Percentiles rank a stretch among this genome's conserved stretches.
Conservation (phyloP, 1,284 basidiomycete species). For the Ustilago vetiveriae region DNA sequence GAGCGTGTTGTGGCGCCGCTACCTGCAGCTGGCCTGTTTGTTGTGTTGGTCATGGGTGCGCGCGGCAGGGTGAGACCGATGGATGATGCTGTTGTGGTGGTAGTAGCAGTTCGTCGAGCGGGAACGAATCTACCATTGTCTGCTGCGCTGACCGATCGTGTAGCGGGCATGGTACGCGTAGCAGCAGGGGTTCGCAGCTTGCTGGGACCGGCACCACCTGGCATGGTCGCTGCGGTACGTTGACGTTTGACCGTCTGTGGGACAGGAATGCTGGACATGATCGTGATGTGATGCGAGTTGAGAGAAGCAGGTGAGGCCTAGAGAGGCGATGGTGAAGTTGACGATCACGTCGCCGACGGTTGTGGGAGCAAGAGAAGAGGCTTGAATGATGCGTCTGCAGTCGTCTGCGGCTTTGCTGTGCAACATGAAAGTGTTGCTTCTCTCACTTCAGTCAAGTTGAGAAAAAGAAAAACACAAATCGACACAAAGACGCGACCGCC, state of each 20-base stretch:
- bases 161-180: conserved; percentile 12
- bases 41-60: conserved; percentile 50
- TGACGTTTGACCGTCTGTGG: conserved; percentile 50
- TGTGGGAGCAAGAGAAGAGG: too few relatives aligned
- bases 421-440: not conserved
- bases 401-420: not conserved
- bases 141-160: conserved; percentile 27
- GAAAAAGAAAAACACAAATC: not conserved
- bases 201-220: conserved; percentile 36
- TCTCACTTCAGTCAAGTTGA: not conserved
- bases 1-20: conserved; percentile 29
- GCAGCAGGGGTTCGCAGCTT: conserved; percentile 33
- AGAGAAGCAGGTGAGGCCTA: not conserved
- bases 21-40: conserved; percentile 30
- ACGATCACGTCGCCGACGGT: not conserved
- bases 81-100: conserved; percentile 22
- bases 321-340: not conserved
- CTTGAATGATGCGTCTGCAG: too few relatives aligned
- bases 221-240: conserved; percentile 22
- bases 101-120: conserved; percentile 27
- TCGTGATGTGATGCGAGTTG: not conserved
- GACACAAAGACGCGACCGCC: too few relatives aligned
- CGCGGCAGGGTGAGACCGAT: conserved; percentile 32
- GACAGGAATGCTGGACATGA: conserved; percentile 46
- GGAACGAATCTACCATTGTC: conserved; percentile 36